These are phyloP conservation scores for Cucurbita ficifolia DNA, from an alignment of 306 rosid species.

Conservation along the genomic window DNA sequence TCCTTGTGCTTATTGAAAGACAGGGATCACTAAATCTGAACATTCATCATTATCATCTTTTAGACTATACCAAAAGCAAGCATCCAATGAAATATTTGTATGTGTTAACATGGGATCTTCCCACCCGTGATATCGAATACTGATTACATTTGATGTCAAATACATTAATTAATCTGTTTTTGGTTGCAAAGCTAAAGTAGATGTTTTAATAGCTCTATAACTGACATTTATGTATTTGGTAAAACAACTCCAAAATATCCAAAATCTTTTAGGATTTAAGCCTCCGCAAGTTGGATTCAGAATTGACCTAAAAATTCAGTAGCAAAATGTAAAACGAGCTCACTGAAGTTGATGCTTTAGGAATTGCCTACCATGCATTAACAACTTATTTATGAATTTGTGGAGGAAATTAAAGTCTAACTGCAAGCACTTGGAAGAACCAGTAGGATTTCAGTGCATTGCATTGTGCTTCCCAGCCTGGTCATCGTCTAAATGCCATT, in stretches of 20 bases:
- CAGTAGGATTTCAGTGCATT: neutral
- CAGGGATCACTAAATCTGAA: neutral
- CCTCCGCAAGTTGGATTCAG: neutral
- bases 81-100: neutral
- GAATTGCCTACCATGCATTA: neutral
- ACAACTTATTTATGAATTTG: neutral
- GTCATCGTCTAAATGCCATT: neutral
- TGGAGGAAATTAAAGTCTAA: neutral
- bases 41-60: neutral
- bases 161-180: neutral
- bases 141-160: neutral
- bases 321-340: neutral
- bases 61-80: neutral
- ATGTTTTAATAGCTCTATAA: neutral
- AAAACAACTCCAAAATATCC: neutral
- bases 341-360: neutral
- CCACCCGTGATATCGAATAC: neutral
- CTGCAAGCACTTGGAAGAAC: neutral
- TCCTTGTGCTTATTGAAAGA: neutral
- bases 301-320: neutral
- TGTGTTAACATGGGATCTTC: neutral
- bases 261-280: neutral
- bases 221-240: neutral
- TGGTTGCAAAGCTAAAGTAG: neutral
- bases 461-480: neutral